Evolutionary conservation across 768 basidiomycete species (phyloP), one percentile per base, ranked within the genome.

Genomic region (Paxillus involutus): DNA sequence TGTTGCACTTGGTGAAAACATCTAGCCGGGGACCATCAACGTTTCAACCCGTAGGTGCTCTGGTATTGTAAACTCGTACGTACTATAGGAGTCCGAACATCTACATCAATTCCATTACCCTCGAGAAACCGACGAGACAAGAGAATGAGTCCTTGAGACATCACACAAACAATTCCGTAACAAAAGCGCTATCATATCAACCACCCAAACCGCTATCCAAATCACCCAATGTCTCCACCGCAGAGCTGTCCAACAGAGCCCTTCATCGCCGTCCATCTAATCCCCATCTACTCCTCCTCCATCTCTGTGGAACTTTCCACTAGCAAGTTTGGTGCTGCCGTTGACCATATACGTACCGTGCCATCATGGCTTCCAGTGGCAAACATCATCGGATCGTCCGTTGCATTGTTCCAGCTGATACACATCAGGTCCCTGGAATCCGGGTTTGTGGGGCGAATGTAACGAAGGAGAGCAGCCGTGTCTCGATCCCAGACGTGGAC

Each of bases 401-500:
- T 77, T 3, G 80, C 78, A 48, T 79, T 80, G 63, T 89, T 91
- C 89, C 90, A 92, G n/a, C 87, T 87, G 17, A 91, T 79, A 56
- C 86, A 88, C 10, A 89, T 91, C 61, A 91, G 66, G 57, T 91
- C 88, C 29, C 83, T 83, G 49, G 53, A 9, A 9, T 81, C 80
- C 40, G 79, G 74, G n/a, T 66, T 59, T 30, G 83, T 84, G 16
- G 83, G 78, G 3, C 79, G 82, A 45, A 92, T 75, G 54, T 85
- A 80, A 50, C 89, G 88, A 4, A 92, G 71, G 8, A 91, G 69
- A 9, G 82, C 77, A 3, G 81, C 91, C 12, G 86, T 86, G 69
- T 91, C 89, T 51, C 84, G 83, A 62, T 93, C 91, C 91, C 91
- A 93, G 24, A 92, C 84, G 59, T 89, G 86, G 13, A 93, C 88